A percentile compares a stretch with the other conserved stretches of the same genome.
Evolutionary conservation across 23 red algal genomes (phyloP).

Genomic region (Cyanidiococcus yangmingshanensis): DNA sequence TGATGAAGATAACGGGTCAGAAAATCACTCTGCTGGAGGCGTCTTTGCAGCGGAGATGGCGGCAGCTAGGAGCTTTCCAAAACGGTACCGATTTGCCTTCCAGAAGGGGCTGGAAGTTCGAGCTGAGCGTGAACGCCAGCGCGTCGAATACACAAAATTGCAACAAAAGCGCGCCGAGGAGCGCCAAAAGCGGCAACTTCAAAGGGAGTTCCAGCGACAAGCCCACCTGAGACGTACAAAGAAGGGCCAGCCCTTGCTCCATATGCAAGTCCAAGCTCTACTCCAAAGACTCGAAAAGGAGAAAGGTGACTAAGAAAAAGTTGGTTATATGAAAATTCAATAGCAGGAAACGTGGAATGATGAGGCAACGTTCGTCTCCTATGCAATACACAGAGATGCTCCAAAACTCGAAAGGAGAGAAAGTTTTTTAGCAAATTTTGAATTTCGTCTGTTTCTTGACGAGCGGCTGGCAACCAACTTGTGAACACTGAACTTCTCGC

Average conservation of each 20-base stretch:
- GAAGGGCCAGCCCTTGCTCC: background rate
- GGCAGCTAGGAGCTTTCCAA: background rate
- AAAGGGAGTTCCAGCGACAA: background rate
- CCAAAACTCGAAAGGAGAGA: no score
- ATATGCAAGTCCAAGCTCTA: background rate
- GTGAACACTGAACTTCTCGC: no score
- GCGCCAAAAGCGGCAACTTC: background rate
- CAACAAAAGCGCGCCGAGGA: background rate
- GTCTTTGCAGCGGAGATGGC: background rate
- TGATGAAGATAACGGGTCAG: background rate
- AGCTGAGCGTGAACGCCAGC: background rate
- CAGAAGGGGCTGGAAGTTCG: background rate
- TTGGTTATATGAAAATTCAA: no score
- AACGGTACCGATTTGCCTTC: background rate
- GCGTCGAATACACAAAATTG: background rate
- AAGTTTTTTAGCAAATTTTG: no score
- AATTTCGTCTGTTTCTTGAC: no score
- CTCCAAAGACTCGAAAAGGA: background rate
- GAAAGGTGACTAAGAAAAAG: no score
- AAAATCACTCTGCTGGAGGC: background rate
- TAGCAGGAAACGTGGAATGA: no score
- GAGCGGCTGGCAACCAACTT: no score
- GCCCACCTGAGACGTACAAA: background rate
- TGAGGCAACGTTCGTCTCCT: no score
- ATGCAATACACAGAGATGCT: no score